phyloP scores from a whole-genome alignment of 768 basidiomycete species.

The Panellus pusillus region DNA sequence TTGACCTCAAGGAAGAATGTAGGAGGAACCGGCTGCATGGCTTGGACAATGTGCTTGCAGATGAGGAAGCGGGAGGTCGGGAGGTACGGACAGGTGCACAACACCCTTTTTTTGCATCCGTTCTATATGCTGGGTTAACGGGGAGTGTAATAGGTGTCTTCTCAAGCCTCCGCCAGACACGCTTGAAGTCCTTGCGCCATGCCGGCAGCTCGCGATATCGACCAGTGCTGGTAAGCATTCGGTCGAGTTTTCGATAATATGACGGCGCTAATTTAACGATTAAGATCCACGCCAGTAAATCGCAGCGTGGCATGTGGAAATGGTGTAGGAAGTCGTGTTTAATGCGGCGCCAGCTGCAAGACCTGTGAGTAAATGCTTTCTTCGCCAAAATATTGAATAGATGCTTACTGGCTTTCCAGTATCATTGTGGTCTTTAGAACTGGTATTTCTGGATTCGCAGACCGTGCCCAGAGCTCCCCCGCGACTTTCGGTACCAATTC shows the following conservation, averaged over 20 bases:
- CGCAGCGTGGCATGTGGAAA: conserved; percentile 31
- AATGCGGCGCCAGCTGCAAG: conserved; percentile 32
- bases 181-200: conserved; percentile 31
- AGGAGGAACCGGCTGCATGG: conserved; percentile 21
- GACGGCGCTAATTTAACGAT: conserved; percentile 30
- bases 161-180: conserved; percentile 20
- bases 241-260: conserved; percentile 27
- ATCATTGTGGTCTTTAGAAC: conserved; percentile 31
- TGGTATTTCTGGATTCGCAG: conserved; percentile 21
- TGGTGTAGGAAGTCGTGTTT: conserved; percentile 36
- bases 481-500: conserved; percentile 24
- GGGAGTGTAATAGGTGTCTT: conserved; percentile 25
- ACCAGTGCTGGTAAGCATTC: conserved; percentile 20
- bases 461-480: conserved; percentile 30
- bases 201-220: conserved; percentile 24
- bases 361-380: conserved; percentile 4
- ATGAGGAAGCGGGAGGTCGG: conserved; percentile 25
- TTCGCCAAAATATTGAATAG: neutral
- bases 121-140: conserved; percentile 25
- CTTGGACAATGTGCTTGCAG: conserved; percentile 31
- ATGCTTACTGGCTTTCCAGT: conserved; percentile 30
- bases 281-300: conserved; percentile 34
- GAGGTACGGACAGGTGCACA: conserved; percentile 28
- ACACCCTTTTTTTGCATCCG: conserved; percentile 18
- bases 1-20: conserved; percentile 26